Conservation (phyloP, 2,329 filamentous ascomycete genomes). For the Paraphaeosphaeria sporulosa region DNA sequence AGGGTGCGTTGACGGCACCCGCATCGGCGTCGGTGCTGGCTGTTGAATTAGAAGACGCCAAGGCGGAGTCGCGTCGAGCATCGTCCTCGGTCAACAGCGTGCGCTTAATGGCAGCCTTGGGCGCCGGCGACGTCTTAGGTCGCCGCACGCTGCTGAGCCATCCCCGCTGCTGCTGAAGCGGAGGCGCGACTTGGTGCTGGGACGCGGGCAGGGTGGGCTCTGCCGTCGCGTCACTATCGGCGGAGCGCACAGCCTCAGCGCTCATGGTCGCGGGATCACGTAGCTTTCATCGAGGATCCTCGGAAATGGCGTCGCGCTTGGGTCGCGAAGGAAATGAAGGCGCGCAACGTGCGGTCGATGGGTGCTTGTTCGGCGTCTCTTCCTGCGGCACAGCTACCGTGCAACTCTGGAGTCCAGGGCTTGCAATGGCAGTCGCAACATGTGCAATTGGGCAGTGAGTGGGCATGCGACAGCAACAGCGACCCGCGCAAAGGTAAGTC, state of each 20-base stretch:
- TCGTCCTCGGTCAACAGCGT: constrained; percentile 43
- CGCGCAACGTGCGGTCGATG: constrained; percentile 14
- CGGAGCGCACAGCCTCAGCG: constrained; percentile 37
- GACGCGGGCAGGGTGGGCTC: neutral
- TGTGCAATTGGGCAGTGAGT: neutral
- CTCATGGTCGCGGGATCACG: constrained; percentile 40
- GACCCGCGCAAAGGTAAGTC: neutral
- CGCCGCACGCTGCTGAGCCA: constrained; percentile 49
- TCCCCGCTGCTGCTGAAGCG: constrained; percentile 26
- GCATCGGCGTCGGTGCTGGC: constrained; percentile 28
- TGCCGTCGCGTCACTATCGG: constrained; percentile 26
- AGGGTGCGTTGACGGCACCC: constrained; percentile 31
- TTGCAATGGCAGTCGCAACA: constrained; percentile 5
- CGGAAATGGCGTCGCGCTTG: constrained; percentile 33
- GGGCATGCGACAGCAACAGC: constrained; percentile 10
- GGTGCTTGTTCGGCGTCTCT: constrained; percentile 11
- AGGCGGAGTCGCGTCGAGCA: constrained; percentile 50
- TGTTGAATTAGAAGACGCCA: constrained; percentile 47
- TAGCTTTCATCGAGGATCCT: constrained; percentile 37
- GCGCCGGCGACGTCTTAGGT: constrained; percentile 47
- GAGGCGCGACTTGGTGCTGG: constrained; percentile 1
- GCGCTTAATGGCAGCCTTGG: constrained; percentile 40
- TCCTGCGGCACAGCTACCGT: constrained; percentile 9
- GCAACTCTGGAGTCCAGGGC: neutral
- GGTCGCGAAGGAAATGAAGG: constrained; percentile 39